Evolutionary conservation across 495 filamentous ascomycete species (phyloP), one percentile per base, ranked within the genome.

Genomic region (Immersiella caudata): DNA sequence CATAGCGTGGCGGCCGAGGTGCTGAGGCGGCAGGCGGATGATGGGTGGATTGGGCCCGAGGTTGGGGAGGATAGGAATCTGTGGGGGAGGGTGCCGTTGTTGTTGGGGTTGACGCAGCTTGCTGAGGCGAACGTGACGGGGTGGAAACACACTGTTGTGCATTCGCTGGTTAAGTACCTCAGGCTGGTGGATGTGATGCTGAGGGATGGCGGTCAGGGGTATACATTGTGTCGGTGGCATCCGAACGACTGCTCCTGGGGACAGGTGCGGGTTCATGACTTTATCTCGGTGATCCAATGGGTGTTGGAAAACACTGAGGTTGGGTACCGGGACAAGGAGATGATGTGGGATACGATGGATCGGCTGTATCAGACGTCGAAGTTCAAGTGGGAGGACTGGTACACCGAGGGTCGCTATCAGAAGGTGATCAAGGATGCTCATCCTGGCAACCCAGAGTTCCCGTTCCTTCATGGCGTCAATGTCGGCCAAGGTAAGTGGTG

Each of bases 1-100:
- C 76, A 81, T 20, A 68, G 77, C 18, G 77, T 82, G 33, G 72
- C 83, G 6, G 78, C 82, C 49, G 80, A 81, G 62, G 77, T 88
- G 0, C 76, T 89, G 20, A 75, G 74, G 24, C 78, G 80, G 59
- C 83, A 89, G 66, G 75, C 79, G 20, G 68, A 65, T 3, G 88
- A 89, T 73, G 87, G 87, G 9, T 89, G 87, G 87, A 72, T 90
- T 35, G 86, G 87, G 1, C 85, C 82, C 1, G 88, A 89, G 73
- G 83, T 76, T 0, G 77, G 63, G 2, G 67, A 66, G 6, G 67
- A 72, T 11, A 74, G 86, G 33, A 81, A 83, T 46, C 76, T 89
- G 60, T 88, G 85, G 87, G 85, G 78, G 2, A 77, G 85, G 7
- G 83, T 75, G 52, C 65, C 73, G 24, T 74, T 83, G 18, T 68